Evolutionary conservation across 2,329 filamentous ascomycete genomes (phyloP).

Genomic region (Nemania sp.): DNA sequence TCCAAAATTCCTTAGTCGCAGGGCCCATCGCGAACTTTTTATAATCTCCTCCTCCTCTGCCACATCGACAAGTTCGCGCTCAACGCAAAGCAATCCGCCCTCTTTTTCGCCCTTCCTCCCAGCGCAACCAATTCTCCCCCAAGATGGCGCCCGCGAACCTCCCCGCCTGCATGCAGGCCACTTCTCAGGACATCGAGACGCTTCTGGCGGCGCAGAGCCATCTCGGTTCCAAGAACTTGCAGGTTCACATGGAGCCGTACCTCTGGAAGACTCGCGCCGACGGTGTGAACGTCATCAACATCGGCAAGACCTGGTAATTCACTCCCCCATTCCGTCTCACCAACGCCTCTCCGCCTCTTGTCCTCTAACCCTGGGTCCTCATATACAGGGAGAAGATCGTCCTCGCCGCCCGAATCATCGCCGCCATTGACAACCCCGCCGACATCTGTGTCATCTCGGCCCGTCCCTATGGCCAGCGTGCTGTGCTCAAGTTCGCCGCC

Average conservation of each 20-base stretch:
- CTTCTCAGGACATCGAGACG: slow-evolving; percentile 98
- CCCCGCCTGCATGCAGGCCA: slow-evolving; percentile 94
- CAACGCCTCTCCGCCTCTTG: slow-evolving; percentile 16
- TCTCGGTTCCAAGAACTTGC: slow-evolving; percentile 98
- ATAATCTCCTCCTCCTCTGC: slow-evolving; percentile 36
- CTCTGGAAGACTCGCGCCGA: slow-evolving; percentile 99
- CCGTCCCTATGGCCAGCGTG: slow-evolving; percentile 98
- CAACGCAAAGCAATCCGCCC: slow-evolving; percentile 36
- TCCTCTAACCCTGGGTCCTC: slow-evolving; percentile 7
- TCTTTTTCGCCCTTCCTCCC: slow-evolving; percentile 32
- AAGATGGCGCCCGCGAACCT: slow-evolving; percentile 96
- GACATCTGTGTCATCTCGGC: slow-evolving; percentile 99
- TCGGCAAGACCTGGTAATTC: slow-evolving; percentile 96
- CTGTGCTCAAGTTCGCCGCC: slow-evolving; percentile 98
- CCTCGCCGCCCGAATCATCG: slow-evolving; percentile 97
- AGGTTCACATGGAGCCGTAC: slow-evolving; percentile 99
- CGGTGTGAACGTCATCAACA: slow-evolving; percentile 98
- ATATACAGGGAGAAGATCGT: slow-evolving; percentile 96
- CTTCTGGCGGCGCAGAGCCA: slow-evolving; percentile 96
- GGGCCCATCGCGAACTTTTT: slow-evolving; percentile 52
- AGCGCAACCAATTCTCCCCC: slow-evolving; percentile 46
- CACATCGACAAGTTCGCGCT: slow-evolving; percentile 39
- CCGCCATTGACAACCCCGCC: slow-evolving; percentile 98
- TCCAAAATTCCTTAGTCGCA: slow-evolving; percentile 29
- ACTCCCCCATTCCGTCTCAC: slow-evolving; percentile 39